Base-by-base conservation (phyloP, 139 green algal species). In the Haematococcus lacustris region DNA sequence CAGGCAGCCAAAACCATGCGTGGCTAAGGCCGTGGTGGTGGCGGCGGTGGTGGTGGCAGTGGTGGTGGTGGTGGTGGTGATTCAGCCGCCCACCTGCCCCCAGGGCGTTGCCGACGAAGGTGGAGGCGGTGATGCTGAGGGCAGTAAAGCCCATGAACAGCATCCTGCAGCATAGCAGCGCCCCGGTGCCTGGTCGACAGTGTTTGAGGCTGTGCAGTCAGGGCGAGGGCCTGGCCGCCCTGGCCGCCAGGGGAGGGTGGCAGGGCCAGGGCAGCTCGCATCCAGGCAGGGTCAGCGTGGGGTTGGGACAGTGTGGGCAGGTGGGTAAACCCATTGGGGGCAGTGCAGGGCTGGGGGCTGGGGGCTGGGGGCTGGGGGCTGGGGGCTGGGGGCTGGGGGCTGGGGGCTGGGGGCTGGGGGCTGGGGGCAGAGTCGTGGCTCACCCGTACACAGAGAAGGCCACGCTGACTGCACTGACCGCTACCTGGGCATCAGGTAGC, bases 31-130 rank as follows among this genome's bases (percentile, higher is more conserved):
- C 3, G 32, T 34, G 53, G 4, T 63, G 21, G 43, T 28, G 9
- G 43, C 32, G 53, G 3, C 13, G 53, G 17, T 25, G n/a, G 53
- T 25, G 4, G 17, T 64, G n/a, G 57, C 57, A 64, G 4, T 7
- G 21, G 13, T n/a, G n/a, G n/a, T n/a, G n/a, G n/a, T n/a, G n/a
- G n/a, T n/a, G n/a, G n/a, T n/a, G n/a, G n/a, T n/a, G n/a, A n/a
- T n/a, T n/a, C n/a, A n/a, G n/a, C n/a, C n/a, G n/a, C 60, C 38
- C 47, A 66, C 77, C 77, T 28, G 80, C 74, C 0, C 83, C 83
- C 41, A 88, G 75, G 17, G 63, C 63, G 59, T 86, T 86, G 61
- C 83, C 83, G 25, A 88, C 77, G 38, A 80, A 68, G 21, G 62
- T 71, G 38, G 59, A 71, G 26, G 73, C 67, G 6, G 77, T 67